Conservation (phyloP, 441 rosid species). For the Geranium incanum region DNA sequence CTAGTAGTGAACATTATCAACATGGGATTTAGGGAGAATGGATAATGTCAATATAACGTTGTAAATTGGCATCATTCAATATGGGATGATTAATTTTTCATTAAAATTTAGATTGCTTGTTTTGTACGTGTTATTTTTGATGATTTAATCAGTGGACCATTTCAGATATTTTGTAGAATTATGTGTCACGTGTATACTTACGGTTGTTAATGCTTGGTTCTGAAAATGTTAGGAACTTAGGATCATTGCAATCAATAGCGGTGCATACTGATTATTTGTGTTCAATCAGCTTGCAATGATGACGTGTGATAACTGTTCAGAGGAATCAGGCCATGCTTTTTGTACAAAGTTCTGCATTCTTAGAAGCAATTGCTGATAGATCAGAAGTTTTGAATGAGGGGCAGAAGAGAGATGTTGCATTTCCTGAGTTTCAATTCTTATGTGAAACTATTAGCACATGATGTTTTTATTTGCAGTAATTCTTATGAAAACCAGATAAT, state of each 20-base stretch:
- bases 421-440: constrained; percentile 14
- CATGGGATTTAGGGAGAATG: background rate
- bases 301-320: constrained; percentile 49
- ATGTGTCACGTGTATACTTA: constrained; percentile 1
- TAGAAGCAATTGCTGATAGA: constrained; percentile 16
- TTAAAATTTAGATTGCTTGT: background rate
- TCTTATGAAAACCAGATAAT: too few relatives aligned
- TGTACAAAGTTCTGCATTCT: constrained; percentile 25
- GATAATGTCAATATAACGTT: background rate
- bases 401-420: constrained; percentile 27
- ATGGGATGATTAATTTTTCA: background rate
- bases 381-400: constrained; percentile 32
- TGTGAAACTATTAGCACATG: too few relatives aligned
- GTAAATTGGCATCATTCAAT: background rate
- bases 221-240: constrained; percentile 13
- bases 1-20: background rate
- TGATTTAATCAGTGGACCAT: too few relatives aligned
- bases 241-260: constrained; percentile 13
- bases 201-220: background rate
- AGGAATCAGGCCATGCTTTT: constrained; percentile 28
- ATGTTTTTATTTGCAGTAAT: too few relatives aligned
- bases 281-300: constrained; percentile 56
- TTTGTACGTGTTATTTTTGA: too few relatives aligned
- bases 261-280: constrained; percentile 33
- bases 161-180: too few relatives aligned